Evolutionary conservation across 192 early-diverging fungal genomes (phyloP).

Genomic region (Podila clonocystis): DNA sequence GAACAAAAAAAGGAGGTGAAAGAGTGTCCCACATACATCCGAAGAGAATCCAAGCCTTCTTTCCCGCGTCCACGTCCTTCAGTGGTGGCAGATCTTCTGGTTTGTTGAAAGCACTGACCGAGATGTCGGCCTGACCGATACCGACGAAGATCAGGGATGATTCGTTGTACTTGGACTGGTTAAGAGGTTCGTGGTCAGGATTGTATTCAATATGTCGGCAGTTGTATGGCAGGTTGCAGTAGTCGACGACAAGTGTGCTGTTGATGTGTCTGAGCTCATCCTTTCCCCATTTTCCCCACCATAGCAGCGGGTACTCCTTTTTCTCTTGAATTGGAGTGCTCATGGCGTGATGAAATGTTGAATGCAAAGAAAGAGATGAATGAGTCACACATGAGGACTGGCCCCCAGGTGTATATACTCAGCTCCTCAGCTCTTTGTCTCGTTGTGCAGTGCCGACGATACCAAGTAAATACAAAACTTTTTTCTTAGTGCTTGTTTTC

Average conservation of each 20-base stretch:
- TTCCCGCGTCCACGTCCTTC: constrained; percentile 5
- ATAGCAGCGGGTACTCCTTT: constrained; percentile 12
- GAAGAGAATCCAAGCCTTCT: constrained; percentile 20
- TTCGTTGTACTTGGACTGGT: constrained; percentile 11
- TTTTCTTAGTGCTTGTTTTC: too few relatives aligned
- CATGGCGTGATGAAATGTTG: too few relatives aligned
- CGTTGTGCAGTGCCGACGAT: too few relatives aligned
- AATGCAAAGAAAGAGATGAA: too few relatives aligned
- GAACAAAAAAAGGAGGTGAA: neutral
- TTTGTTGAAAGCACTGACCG: constrained; percentile 1
- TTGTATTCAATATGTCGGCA: constrained; percentile 6
- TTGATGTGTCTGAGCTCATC: neutral
- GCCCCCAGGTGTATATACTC: too few relatives aligned
- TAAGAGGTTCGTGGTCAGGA: neutral
- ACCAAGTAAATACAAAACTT: too few relatives aligned
- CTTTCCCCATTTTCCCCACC: constrained; percentile 18
- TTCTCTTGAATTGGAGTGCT: too few relatives aligned
- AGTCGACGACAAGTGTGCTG: neutral
- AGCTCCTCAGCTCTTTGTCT: too few relatives aligned
- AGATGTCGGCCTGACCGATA: constrained; percentile 8
- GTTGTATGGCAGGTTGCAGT: constrained; percentile 23
- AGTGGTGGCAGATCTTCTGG: constrained; percentile 16
- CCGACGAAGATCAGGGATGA: constrained; percentile 12
- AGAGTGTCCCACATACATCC: constrained; percentile 4
- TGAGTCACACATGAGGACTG: too few relatives aligned